Base-by-base conservation (phyloP, 2,329 filamentous ascomycete species). In the Venturia carpophila region DNA sequence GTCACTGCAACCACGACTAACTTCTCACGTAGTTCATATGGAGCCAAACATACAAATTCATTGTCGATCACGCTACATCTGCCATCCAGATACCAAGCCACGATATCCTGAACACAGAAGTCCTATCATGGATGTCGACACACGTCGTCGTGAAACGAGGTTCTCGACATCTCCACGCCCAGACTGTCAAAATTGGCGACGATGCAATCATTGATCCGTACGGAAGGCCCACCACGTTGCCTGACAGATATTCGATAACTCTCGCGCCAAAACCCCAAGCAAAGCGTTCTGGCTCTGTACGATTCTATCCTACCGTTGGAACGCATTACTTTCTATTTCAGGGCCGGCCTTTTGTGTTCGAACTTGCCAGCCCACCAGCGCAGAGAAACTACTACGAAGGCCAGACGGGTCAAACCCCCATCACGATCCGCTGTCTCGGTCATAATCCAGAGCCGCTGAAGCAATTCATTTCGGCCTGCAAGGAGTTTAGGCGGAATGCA, bases 61-160 rank as follows among this genome's bases (percentile, higher is more conserved):
- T 62, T n/a, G 17, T 43, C 6, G 24, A 30, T 13, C 43, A 47
- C n/a, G 60, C 27, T 15, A 62, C 60, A 19, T 62, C 39, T 62
- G 43, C 60, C 15, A 47, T 47, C 24, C 30, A 21, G 6, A 62
- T 62, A 11, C 60, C 39, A 27, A n/a, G 34, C n/a, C 39, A 42
- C 39, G 60, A 62, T 62, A 37, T 30, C 21, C 17, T 62, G 21
- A 43, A 62, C 39, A 62, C 43, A n/a, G 39, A 62, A 17, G 39
- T 62, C 39, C 13, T 62, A 1, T 62, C 39, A 19, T 62, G 60
- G 60, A 62, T 62, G 39, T 62, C 60, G 43, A 43, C 39, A 34
- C 60, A 62, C 13, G 37, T 47, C 17, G 37, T 61, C 9, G 39
- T 39, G 17, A 62, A 42, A 24, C 13, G 43, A 62, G 60, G 39